These are phyloP conservation scores for Sarocladium brachiariae DNA, from an alignment of 2,329 filamentous ascomycete species.

Conservation along the genomic window DNA sequence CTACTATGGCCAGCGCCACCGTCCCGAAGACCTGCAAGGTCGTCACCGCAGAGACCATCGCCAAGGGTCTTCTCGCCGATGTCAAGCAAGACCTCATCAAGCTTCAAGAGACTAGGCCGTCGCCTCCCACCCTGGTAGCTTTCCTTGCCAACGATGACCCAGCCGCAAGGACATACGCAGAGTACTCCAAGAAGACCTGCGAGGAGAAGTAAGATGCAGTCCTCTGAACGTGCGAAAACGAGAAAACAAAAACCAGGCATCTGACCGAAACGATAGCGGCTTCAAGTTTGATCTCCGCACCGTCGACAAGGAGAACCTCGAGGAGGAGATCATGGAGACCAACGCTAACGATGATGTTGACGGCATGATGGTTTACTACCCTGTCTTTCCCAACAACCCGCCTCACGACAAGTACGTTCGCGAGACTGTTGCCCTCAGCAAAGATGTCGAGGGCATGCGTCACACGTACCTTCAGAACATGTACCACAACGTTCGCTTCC, in stretches of 20 bases:
- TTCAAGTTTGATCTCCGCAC: slow-evolving; percentile 82
- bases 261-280: slow-evolving; percentile 48
- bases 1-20: slow-evolving; percentile 6
- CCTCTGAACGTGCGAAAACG: neutral
- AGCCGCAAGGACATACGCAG: slow-evolving; percentile 85
- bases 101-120: slow-evolving; percentile 49
- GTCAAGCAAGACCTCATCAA: slow-evolving; percentile 68
- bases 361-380: slow-evolving; percentile 96
- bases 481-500: slow-evolving; percentile 96
- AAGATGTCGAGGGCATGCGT: slow-evolving; percentile 92
- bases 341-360: slow-evolving; percentile 74
- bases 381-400: slow-evolving; percentile 76
- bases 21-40: slow-evolving; percentile 79
- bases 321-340: slow-evolving; percentile 79
- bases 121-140: slow-evolving; percentile 72
- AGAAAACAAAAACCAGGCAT: neutral
- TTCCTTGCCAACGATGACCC: slow-evolving; percentile 91
- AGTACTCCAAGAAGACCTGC: slow-evolving; percentile 96
- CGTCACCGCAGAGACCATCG: slow-evolving; percentile 79
- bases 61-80: slow-evolving; percentile 72
- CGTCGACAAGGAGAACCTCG: slow-evolving; percentile 80
- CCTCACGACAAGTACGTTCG: slow-evolving; percentile 92
- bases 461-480: slow-evolving; percentile 98
- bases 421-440: slow-evolving; percentile 81
- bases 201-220: slow-evolving; percentile 76